phyloP scores from a whole-genome alignment of 2,329 filamentous ascomycete species.

The Sarocladium kiliense region DNA sequence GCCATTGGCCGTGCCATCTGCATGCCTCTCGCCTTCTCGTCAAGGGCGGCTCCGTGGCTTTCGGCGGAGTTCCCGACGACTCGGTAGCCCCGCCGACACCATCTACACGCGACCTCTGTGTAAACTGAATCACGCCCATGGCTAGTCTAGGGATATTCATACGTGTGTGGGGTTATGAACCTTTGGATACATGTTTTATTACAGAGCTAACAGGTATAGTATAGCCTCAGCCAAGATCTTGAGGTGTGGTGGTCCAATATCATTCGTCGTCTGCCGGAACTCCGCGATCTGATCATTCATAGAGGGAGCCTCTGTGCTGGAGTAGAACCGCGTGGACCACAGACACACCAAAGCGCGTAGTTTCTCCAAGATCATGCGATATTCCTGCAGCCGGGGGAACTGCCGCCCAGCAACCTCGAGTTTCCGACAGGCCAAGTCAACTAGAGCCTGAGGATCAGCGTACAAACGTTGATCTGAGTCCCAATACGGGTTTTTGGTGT shows the following conservation, averaged over 20 bases:
- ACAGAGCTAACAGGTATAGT: neutral
- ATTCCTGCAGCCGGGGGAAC: constrained; percentile 11
- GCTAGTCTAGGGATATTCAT: too few relatives aligned
- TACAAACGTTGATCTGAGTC: neutral
- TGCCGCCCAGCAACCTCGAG: constrained; percentile 11
- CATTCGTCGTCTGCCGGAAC: neutral
- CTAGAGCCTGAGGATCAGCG: neutral
- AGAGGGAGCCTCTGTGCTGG: neutral
- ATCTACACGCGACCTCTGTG: too few relatives aligned
- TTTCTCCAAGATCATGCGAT: constrained; percentile 6
- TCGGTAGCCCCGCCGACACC: neutral
- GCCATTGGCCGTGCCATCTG: too few relatives aligned
- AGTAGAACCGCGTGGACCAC: neutral
- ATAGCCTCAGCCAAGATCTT: neutral
- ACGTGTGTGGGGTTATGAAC: too few relatives aligned
- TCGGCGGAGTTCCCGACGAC: neutral
- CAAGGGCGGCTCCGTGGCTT: neutral
- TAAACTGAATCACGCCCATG: too few relatives aligned
- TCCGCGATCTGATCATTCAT: neutral
- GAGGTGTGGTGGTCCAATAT: neutral
- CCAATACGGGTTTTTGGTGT: neutral
- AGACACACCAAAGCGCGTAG: neutral
- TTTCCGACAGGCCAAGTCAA: constrained; percentile 8
- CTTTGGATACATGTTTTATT: too few relatives aligned
- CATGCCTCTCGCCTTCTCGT: too few relatives aligned